phyloP scores from a whole-genome alignment of 2,329 filamentous ascomycete species.

The Colletotrichum simmondsii region DNA sequence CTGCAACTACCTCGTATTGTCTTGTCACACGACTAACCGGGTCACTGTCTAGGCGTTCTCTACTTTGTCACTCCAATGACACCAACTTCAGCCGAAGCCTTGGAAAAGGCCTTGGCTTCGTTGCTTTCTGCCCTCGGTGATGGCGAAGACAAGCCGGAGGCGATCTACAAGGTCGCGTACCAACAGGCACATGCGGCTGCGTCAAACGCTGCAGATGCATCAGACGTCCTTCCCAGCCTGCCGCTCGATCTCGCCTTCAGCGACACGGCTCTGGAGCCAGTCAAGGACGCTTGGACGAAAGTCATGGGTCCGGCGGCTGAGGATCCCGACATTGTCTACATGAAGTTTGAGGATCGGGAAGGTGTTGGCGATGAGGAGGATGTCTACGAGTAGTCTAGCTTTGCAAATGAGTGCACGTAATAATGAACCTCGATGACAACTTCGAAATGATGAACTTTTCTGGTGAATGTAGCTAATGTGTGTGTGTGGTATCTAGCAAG shows the following conservation, averaged over 20 bases:
- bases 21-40: slow-evolving; percentile 41
- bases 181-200: slow-evolving; percentile 56
- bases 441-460: slow-evolving; percentile 3
- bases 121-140: slow-evolving; percentile 50
- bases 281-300: slow-evolving; percentile 76
- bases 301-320: slow-evolving; percentile 65
- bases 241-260: slow-evolving; percentile 78
- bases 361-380: slow-evolving; percentile 65
- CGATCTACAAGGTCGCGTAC: slow-evolving; percentile 66
- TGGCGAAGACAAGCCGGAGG: slow-evolving; percentile 41
- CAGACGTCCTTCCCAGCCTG: slow-evolving; percentile 66
- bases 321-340: slow-evolving; percentile 64
- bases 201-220: slow-evolving; percentile 46
- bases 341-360: slow-evolving; percentile 83
- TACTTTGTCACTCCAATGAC: slow-evolving; percentile 53
- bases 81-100: slow-evolving; percentile 46
- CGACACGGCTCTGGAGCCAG: slow-evolving; percentile 74
- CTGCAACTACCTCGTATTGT: neutral
- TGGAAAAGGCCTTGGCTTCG: slow-evolving; percentile 53
- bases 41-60: slow-evolving; percentile 38
- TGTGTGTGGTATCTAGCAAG: neutral
- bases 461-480: slow-evolving; percentile 32
- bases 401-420: slow-evolving; percentile 28
- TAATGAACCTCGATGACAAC: slow-evolving; percentile 31
- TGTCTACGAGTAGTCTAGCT: slow-evolving; percentile 53